A percentile compares a stretch with the other conserved stretches of the same genome.
Evolutionary conservation across 768 basidiomycete species (phyloP).

Genomic region (Mycena filopes): DNA sequence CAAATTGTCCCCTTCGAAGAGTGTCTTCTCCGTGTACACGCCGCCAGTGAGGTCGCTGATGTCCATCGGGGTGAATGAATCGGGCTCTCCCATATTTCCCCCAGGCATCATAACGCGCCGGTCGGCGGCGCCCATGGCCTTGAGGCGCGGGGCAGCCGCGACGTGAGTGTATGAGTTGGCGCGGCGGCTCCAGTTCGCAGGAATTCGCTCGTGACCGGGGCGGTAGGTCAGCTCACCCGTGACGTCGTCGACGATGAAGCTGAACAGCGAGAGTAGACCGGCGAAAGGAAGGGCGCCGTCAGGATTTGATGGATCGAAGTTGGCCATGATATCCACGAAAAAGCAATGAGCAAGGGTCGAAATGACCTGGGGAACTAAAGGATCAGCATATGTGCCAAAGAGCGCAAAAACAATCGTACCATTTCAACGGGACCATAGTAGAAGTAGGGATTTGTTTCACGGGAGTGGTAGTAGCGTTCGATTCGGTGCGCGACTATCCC

Average conservation of each 20-base stretch:
- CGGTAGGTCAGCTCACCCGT: background rate
- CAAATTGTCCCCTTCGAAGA: background rate
- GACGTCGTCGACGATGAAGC: background rate
- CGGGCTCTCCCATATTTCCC: background rate
- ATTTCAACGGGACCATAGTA: background rate
- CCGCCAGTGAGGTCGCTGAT: background rate
- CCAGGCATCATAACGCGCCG: background rate
- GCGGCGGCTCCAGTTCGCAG: constrained; percentile 7
- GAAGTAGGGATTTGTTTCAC: constrained; percentile 3
- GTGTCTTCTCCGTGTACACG: background rate
- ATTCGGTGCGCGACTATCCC: background rate
- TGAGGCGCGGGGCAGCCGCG: background rate
- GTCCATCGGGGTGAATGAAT: background rate
- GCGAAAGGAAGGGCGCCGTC: background rate
- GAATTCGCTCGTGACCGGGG: constrained; percentile 9
- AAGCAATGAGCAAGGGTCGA: background rate
- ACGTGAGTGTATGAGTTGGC: background rate
- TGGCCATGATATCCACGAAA: background rate
- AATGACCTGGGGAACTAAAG: background rate
- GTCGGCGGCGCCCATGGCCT: background rate
- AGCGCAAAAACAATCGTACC: background rate
- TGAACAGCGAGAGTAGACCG: background rate
- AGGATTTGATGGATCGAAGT: background rate
- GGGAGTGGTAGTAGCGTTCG: background rate
- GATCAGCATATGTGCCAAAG: background rate